Percentiles rank a stretch among this genome's conserved stretches.
Conservation (phyloP, 306 rosid genomes). For the Comarum palustre region DNA sequence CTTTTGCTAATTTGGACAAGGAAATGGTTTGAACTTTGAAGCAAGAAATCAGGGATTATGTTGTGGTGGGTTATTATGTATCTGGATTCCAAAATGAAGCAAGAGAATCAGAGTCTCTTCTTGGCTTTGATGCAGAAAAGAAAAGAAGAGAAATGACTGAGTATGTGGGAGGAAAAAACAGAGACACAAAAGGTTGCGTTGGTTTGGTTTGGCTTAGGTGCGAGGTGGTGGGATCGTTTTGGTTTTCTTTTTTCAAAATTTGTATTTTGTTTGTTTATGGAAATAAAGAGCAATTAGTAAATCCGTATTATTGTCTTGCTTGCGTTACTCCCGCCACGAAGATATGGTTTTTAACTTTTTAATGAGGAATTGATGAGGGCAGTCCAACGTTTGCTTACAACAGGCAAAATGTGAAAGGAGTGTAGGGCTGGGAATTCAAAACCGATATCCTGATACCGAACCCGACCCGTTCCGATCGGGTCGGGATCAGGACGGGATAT, state of each 20-base stretch:
- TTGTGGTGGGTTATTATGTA: background rate
- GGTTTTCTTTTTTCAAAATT: background rate
- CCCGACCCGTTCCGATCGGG: too few relatives aligned
- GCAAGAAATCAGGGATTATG: constrained; percentile 19
- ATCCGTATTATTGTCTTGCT: constrained; percentile 14
- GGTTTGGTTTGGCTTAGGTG: constrained; percentile 14
- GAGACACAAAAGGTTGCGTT: constrained; percentile 29
- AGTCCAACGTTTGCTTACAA: background rate
- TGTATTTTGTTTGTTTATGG: constrained; percentile 8
- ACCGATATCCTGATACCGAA: too few relatives aligned
- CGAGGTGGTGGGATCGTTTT: background rate
- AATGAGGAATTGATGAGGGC: too few relatives aligned
- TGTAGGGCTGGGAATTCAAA: too few relatives aligned
- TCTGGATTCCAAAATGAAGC: background rate
- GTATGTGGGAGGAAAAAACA: background rate
- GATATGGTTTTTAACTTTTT: constrained; percentile 1
- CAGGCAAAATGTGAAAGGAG: too few relatives aligned
- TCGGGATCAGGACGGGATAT: too few relatives aligned
- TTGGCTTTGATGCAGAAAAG: background rate
- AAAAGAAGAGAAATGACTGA: background rate
- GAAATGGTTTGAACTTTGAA: constrained; percentile 9
- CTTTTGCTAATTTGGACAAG: constrained; percentile 10
- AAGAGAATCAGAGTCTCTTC: constrained; percentile 3
- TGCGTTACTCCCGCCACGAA: constrained; percentile 23
- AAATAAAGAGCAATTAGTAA: constrained; percentile 17